A percentile compares a stretch with the other conserved stretches of the same genome.
phyloP scores from a whole-genome alignment of 75 land plant species.

The Selaginella moellendorffii region DNA sequence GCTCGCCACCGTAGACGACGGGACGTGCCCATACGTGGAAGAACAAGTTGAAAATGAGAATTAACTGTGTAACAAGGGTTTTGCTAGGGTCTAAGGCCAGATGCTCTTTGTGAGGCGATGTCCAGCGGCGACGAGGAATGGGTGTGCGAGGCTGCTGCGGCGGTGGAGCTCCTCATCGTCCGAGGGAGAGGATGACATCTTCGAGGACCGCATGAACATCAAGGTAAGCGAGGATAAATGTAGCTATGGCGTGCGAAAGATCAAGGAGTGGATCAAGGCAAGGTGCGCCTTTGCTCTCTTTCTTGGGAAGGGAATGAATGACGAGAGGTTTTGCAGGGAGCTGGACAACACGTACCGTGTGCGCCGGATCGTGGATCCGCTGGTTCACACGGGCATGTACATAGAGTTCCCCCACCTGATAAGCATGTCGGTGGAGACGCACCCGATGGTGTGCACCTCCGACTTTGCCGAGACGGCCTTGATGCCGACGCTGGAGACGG shows the following conservation, averaged over 20 bases:
- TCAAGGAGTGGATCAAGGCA: not conserved
- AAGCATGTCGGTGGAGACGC: not conserved
- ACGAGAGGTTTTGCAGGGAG: too few relatives aligned
- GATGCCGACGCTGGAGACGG: not conserved
- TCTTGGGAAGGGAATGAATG: too few relatives aligned
- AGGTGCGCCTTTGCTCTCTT: too few relatives aligned
- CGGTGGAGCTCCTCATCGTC: not conserved
- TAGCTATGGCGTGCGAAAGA: not conserved
- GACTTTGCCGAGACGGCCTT: not conserved
- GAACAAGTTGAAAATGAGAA: too few relatives aligned
- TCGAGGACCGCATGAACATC: not conserved
- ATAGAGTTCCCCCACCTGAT: not conserved
- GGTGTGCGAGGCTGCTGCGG: not conserved
- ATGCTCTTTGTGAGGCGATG: too few relatives aligned
- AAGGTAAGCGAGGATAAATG: not conserved
- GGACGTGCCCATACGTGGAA: constrained; percentile 58
- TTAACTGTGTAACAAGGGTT: too few relatives aligned
- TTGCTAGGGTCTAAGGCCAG: too few relatives aligned
- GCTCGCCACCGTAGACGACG: constrained; percentile 79
- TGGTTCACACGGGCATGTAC: not conserved
- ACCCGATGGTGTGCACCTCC: not conserved
- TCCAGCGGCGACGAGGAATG: too few relatives aligned
- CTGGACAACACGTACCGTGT: not conserved
- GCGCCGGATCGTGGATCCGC: not conserved
- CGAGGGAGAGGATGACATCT: not conserved